Evolutionary conservation across 1,284 basidiomycete species (phyloP).

Genomic region (Cryptococcus maquisensis): DNA sequence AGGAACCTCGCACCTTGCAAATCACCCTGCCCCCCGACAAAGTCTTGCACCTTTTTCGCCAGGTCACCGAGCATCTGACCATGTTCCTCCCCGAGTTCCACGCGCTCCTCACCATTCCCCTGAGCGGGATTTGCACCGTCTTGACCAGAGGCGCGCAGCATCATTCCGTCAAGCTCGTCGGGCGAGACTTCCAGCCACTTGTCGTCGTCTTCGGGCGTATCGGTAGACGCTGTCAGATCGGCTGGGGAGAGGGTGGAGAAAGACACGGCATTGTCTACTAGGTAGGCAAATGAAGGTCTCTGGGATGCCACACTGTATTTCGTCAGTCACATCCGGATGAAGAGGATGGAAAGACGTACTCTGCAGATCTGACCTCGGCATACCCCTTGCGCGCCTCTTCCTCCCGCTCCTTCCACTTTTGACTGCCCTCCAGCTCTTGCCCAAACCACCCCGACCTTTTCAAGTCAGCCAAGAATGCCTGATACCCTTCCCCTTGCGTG

Average conservation of each 20-base stretch:
- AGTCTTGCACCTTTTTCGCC: constrained; percentile 76
- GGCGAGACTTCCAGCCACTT: constrained; percentile 45
- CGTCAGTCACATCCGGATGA: neutral
- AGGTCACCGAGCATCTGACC: constrained; percentile 66
- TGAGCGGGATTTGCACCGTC: neutral
- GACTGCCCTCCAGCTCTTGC: constrained; percentile 68
- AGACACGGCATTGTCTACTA: constrained; percentile 62
- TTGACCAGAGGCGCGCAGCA: constrained; percentile 31
- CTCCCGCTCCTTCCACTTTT: constrained; percentile 68
- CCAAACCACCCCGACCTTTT: constrained; percentile 67
- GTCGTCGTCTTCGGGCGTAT: constrained; percentile 37
- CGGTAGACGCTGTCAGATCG: constrained; percentile 12
- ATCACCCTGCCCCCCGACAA: constrained; percentile 81
- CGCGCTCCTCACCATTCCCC: constrained; percentile 48
- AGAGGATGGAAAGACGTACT: constrained; percentile 54
- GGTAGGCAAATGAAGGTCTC: constrained; percentile 66
- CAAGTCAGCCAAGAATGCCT: constrained; percentile 62
- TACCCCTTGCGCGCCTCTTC: constrained; percentile 64
- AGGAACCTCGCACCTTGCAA: constrained; percentile 79
- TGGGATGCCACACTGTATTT: constrained; percentile 41
- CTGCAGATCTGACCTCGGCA: constrained; percentile 59
- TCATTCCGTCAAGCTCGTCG: constrained; percentile 45
- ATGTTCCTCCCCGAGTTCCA: constrained; percentile 55
- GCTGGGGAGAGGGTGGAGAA: constrained; percentile 4
- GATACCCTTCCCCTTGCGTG: constrained; percentile 25